phyloP scores from a whole-genome alignment of 1,284 basidiomycete genomes.

The Puccinia novopanici region DNA sequence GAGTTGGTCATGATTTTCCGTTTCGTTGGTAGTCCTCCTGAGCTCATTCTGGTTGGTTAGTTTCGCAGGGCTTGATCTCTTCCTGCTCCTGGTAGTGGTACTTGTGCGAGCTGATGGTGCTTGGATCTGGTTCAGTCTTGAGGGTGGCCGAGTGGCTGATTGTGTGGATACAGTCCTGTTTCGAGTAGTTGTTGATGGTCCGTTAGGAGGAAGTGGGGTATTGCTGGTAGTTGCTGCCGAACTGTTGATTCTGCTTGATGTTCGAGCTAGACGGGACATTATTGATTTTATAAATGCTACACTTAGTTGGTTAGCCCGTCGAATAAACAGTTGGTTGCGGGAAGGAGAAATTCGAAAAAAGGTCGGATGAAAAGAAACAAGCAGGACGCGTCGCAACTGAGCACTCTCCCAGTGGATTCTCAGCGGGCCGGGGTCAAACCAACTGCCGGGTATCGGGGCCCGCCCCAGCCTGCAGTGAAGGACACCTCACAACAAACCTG shows the following conservation, averaged over 20 bases:
- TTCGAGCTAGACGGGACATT: slow-evolving; percentile 23
- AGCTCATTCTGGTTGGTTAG: slow-evolving; percentile 2
- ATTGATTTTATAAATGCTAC: neutral
- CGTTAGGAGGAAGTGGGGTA: neutral
- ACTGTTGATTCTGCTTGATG: slow-evolving; percentile 4
- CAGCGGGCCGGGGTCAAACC: too few relatives aligned
- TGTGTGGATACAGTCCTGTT: slow-evolving; percentile 37
- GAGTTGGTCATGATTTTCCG: slow-evolving; percentile 18
- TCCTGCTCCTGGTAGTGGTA: slow-evolving; percentile 1
- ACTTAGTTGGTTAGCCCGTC: neutral
- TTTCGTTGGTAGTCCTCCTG: slow-evolving; percentile 6
- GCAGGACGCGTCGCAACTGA: neutral
- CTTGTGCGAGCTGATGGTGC: neutral
- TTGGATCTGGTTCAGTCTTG: slow-evolving; percentile 27
- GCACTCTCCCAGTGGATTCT: too few relatives aligned
- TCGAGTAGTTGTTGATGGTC: slow-evolving; percentile 10
- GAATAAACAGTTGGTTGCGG: too few relatives aligned
- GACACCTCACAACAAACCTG: too few relatives aligned
- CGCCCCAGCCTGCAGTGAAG: too few relatives aligned
- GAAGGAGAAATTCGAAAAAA: neutral
- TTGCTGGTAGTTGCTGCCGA: slow-evolving; percentile 15
- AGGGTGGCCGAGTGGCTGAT: slow-evolving; percentile 23
- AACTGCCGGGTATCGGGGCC: too few relatives aligned
- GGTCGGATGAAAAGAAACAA: neutral
- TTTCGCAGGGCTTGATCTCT: slow-evolving; percentile 6